Evolutionary conservation across 2,329 filamentous ascomycete genomes (phyloP).

Genomic region (Sclerotinia glacialis): DNA sequence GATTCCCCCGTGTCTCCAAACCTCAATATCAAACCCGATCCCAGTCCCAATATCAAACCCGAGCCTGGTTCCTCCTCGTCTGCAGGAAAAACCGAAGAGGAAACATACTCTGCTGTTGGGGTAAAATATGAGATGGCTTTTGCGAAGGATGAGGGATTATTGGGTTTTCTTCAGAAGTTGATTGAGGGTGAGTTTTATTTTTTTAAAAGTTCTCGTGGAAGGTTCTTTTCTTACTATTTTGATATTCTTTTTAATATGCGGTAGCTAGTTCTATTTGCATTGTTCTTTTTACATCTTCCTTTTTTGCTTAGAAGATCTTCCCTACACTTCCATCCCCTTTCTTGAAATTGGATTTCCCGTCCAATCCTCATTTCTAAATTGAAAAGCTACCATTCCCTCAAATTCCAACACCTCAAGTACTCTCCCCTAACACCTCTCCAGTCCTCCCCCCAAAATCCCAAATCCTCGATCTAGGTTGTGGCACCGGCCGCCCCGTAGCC

Average conservation of each 20-base stretch:
- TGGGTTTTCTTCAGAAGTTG: background rate
- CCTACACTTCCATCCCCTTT: too few relatives aligned
- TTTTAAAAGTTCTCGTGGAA: too few relatives aligned
- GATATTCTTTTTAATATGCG: too few relatives aligned
- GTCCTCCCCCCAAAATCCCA: background rate
- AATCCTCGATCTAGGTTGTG: background rate
- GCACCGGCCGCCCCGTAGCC: background rate
- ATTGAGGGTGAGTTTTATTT: background rate
- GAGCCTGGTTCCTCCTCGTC: background rate
- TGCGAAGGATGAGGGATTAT: background rate
- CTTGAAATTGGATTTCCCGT: too few relatives aligned
- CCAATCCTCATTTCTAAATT: too few relatives aligned
- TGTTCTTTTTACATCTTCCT: too few relatives aligned
- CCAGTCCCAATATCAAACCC: background rate
- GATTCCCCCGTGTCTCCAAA: too few relatives aligned
- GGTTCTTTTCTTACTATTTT: too few relatives aligned
- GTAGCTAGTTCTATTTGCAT: too few relatives aligned
- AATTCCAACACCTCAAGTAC: background rate
- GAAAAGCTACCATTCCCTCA: background rate
- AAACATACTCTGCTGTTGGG: background rate
- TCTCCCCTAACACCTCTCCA: background rate
- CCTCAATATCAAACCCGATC: too few relatives aligned
- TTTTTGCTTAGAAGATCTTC: too few relatives aligned
- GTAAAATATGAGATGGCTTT: background rate
- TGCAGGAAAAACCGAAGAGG: background rate